Percentiles rank a stretch among this genome's conserved stretches.
Evolutionary conservation across 768 basidiomycete genomes (phyloP).

Genomic region (Macrocybe gigantea): DNA sequence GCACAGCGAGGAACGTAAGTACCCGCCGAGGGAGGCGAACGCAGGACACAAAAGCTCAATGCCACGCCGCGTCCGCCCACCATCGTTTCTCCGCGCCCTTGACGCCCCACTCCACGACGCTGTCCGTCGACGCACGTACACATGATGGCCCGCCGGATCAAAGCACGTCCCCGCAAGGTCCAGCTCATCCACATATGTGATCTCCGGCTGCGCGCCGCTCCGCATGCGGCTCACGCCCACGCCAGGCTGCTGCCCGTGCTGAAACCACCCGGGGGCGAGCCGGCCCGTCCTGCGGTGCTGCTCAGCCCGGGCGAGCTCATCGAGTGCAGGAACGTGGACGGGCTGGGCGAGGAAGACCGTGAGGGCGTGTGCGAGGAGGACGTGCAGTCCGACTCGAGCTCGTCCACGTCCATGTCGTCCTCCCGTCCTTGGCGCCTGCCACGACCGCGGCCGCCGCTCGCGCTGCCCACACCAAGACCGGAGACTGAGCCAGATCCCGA

Average conservation of each 20-base stretch:
- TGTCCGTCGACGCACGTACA: constrained; percentile 63
- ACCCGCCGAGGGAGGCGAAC: too few relatives aligned
- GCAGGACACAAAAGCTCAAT: constrained; percentile 12
- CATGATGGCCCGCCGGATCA: constrained; percentile 58
- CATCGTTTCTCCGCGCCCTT: constrained; percentile 67
- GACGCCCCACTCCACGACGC: constrained; percentile 75
- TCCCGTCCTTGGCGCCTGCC: constrained; percentile 5
- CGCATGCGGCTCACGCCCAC: constrained; percentile 1
- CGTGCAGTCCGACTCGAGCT: background rate
- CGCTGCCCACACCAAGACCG: constrained; percentile 10
- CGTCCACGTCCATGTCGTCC: constrained; percentile 6
- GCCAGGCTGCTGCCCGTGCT: too few relatives aligned
- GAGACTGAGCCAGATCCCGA: constrained; percentile 23
- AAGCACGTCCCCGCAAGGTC: constrained; percentile 72
- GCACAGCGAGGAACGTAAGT: too few relatives aligned
- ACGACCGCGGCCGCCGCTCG: constrained; percentile 3
- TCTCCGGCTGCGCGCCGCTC: constrained; percentile 6
- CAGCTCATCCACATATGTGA: constrained; percentile 27
- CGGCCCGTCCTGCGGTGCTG: constrained; percentile 1
- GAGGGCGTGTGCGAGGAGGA: constrained; percentile 13
- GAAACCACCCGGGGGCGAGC: background rate
- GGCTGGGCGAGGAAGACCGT: constrained; percentile 38
- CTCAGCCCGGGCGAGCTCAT: constrained; percentile 4
- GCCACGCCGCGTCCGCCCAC: constrained; percentile 54
- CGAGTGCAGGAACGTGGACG: constrained; percentile 18